Evolutionary conservation across 1,139 yeast species (phyloP), one percentile per base, ranked within the genome.

Genomic region (Eremothecium sinecaudum): DNA sequence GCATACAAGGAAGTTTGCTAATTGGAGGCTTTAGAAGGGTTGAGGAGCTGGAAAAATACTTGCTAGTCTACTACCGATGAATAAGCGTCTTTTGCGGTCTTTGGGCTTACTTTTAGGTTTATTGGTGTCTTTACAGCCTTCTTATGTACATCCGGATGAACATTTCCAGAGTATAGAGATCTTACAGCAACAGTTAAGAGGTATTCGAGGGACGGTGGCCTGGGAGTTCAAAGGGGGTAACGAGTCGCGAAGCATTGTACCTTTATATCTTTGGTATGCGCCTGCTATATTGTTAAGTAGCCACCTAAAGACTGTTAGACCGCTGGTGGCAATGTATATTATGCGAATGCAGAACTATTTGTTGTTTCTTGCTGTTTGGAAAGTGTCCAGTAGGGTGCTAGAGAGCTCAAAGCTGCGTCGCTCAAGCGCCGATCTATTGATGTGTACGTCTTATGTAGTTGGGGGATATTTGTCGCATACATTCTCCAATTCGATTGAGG

Each of bases 91-190:
- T n/a, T n/a, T n/a, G n/a, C 24, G 24, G 12, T 33, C 34, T 21
- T 9, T 33, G 6, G 37, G 43, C 12, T 22, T 35, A n/a, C 23
- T 40, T 10, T 56, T 46, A 67, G 81, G 82, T 57, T 61, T 80
- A 24, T 60, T 71, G 19, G 63, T 84, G 31, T 76, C 83, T 0
- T 55, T 81, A 2, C 74, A 80, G 32, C 70, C 80, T 27, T 83
- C 96, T 1, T 92, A 92, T 53, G 77, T 92, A 32, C 99, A 92
- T 48, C 98, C 98, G 0, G 99, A 92, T 63, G 99, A 92, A 60
- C 95, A 87, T 56, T 83, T 84, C 55, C 99, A 92, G 56, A 74
- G 79, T 15, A 69, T 92, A 21, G 94, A 86, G 52, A 77, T 82
- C 0, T 53, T 90, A 13, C 67, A 44, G 10, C 32, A 26, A 5